A percentile compares a stretch with the other conserved stretches of the same genome.
Evolutionary conservation across 1,139 yeast genomes (phyloP).

Genomic region (Suhomyces panamericanus): DNA sequence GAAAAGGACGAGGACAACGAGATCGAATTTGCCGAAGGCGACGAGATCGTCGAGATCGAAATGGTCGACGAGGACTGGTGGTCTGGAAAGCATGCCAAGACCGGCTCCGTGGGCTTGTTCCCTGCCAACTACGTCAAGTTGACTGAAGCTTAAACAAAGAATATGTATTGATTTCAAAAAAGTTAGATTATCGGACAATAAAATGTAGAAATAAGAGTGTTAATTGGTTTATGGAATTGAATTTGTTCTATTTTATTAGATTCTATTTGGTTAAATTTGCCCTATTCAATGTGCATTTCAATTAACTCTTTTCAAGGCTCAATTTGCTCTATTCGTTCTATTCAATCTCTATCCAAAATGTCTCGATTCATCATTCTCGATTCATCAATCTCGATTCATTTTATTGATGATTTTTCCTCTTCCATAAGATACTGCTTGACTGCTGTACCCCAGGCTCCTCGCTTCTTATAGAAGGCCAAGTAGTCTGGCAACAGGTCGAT

Average conservation of each 20-base stretch:
- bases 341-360: no score
- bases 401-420: neutral
- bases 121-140: slow-evolving; percentile 76
- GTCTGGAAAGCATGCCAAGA: slow-evolving; percentile 62
- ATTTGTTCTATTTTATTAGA: no score
- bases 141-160: slow-evolving; percentile 17
- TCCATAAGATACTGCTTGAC: slow-evolving; percentile 39
- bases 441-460: slow-evolving; percentile 66
- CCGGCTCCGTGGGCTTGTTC: slow-evolving; percentile 68
- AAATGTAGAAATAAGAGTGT: neutral
- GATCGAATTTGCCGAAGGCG: slow-evolving; percentile 65
- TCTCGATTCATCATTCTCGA: no score
- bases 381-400: no score
- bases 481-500: slow-evolving; percentile 60
- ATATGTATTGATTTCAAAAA: slow-evolving; percentile 1
- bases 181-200: neutral
- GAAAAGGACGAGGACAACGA: slow-evolving; percentile 78
- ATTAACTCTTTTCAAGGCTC: no score
- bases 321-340: no score
- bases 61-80: slow-evolving; percentile 82
- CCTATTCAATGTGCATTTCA: no score
- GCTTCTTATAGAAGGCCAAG: slow-evolving; percentile 59
- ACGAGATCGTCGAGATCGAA: slow-evolving; percentile 61
- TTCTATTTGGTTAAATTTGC: no score
- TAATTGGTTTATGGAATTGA: no score